Evolutionary conservation across 106 monocot species (phyloP), one percentile per base, ranked within the genome.

Genomic region (Acorus gramineus): DNA sequence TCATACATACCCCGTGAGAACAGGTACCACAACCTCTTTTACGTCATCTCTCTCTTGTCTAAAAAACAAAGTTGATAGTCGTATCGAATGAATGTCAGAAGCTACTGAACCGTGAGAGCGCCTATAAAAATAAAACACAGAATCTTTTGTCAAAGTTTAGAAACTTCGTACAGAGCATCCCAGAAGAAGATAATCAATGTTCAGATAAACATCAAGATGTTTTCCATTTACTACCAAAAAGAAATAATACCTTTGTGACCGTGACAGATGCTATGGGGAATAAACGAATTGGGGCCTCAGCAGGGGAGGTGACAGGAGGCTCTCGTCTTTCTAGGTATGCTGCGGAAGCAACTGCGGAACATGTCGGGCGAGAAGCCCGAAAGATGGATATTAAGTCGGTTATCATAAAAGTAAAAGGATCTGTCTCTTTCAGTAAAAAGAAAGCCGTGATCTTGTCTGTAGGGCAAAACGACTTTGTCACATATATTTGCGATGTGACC

Each of bases 331-430:
- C 78, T 57, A 42, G 53, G 46, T 72, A 77, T 72, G 71, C 77
- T 56, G 61, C 77, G 56, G 77, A 77, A 55, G 66, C 77, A 53
- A 62, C 60, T 50, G 66, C 66, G 42, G 66, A 77, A 62, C 55
- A 67, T 56, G 71, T 77, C 14, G 65, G 65, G 51, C 58, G 77
- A 66, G 9, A 47, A 0, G 43, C 72, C 42, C 62, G 11, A 46
- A 78, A 67, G 53, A 72, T 67, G 59, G 72, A 56, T 53, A 3
- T 78, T 8, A 58, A 72, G 11, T 73, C 62, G 2, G 57, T 73
- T 7, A 66, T 78, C n/a, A 68, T 71, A 48, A 71, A 67, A 64
- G 71, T 77, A 53, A 66, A 71, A 61, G 71, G 66, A 49, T 53
- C 53, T 49, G 50, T 44, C 6, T 66, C 42, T 61, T 77, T 44